Conservation (phyloP, 1,284 basidiomycete species). For the Malassezia equina region DNA sequence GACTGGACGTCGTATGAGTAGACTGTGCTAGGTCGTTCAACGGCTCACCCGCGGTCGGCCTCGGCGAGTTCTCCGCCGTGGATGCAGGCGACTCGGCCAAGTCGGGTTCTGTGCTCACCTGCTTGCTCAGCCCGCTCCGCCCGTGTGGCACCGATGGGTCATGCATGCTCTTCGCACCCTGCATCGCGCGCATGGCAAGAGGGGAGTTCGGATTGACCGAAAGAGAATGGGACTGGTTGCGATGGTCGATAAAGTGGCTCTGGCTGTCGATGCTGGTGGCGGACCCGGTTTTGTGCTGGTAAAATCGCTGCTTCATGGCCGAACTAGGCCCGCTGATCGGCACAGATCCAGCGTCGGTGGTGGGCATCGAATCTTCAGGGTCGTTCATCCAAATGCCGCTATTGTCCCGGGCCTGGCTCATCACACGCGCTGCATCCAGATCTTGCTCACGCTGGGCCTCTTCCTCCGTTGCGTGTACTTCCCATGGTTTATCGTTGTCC, state of each 20-base stretch:
- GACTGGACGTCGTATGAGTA: neutral
- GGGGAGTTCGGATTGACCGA: conserved; percentile 30
- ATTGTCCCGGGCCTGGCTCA: conserved; percentile 29
- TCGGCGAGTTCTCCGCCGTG: neutral
- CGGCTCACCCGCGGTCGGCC: neutral
- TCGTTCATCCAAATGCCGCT: neutral
- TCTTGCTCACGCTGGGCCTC: conserved; percentile 41
- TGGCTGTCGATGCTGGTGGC: conserved; percentile 43
- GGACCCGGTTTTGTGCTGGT: conserved; percentile 39
- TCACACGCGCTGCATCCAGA: conserved; percentile 42
- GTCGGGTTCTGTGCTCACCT: neutral
- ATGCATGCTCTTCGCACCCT: conserved; percentile 2
- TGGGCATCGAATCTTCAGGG: neutral
- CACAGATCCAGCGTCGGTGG: conserved; percentile 17
- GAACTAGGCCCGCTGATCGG: conserved; percentile 17
- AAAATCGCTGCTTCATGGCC: conserved; percentile 28
- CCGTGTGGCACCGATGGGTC: neutral
- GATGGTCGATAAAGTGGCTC: conserved; percentile 45
- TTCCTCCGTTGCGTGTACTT: neutral
- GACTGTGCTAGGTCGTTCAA: conserved; percentile 8
- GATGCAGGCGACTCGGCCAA: neutral
- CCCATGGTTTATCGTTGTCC: neutral
- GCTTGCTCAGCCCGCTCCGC: neutral
- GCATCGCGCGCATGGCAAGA: conserved; percentile 21
- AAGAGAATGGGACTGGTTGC: conserved; percentile 39